Evolutionary conservation across 1,284 basidiomycete genomes (phyloP), one percentile per base, ranked within the genome.

Genomic region (Rhodofomes roseus): DNA sequence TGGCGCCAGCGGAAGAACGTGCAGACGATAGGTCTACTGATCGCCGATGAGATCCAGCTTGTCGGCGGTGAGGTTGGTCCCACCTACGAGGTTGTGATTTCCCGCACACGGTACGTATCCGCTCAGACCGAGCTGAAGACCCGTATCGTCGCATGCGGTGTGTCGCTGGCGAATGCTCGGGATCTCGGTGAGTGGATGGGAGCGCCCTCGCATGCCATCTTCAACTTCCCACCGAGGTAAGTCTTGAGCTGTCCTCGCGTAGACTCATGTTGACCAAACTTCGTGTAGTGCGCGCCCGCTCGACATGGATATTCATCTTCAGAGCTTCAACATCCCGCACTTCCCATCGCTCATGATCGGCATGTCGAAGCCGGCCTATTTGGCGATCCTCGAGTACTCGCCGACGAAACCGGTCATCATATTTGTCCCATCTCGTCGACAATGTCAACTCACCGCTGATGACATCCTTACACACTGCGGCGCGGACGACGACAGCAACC

Each of bases 141-240:
- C 0, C 87, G 96, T 51, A 92, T 99, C 59, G 91, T 99, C 41
- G 96, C 95, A 0, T 95, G 95, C 68, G 89, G 91, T 61, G 95
- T 97, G 1, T 97, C 96, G 1, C 81, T 99, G 14, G 93, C 95
- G n/a, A 98, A 99, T 69, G 96, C 95, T 1, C 84, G 92, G 27
- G 97, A 99, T 73, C 79, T 99, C 0, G 95, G 96, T 34, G 96
- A 99, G 71, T 99, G 97, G 97, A 94, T 99, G 74, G 96, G 96
- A 34, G 95, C 90, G 0, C 89, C 90, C 1, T 88, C 90, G 4
- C 94, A 96, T 71, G 91, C 92, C 8, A 93, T 98, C 63, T 98
- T 99, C 87, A 98, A 99, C 78, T 98, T 99, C 76, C 92, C 94
- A 0, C 96, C 96, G 0, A 92, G 90, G 84, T 90, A 69, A 60